These are phyloP conservation scores for Medicago arabica DNA, from an alignment of 306 rosid species.

Conservation along the genomic window DNA sequence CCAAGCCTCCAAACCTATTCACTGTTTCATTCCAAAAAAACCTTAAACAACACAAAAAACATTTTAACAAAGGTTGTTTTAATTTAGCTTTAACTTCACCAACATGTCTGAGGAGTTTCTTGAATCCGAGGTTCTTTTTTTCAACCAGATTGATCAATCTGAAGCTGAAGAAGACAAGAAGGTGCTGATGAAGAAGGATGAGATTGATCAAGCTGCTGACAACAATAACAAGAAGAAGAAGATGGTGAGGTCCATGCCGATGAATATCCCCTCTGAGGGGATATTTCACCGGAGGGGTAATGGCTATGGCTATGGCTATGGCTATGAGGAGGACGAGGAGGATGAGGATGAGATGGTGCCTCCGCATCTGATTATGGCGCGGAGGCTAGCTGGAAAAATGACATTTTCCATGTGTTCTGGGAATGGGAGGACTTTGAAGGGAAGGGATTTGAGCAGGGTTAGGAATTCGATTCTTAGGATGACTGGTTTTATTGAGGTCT, in stretches of 20 bases:
- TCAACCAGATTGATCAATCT: slow-evolving; percentile 17
- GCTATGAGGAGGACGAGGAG: slow-evolving; percentile 46
- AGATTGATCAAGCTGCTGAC: not conserved
- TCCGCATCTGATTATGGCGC: slow-evolving; percentile 71
- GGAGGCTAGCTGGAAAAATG: slow-evolving; percentile 73
- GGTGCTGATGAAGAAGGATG: not conserved
- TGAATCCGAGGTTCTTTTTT: slow-evolving; percentile 79
- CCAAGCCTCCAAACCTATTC: slow-evolving; percentile 14
- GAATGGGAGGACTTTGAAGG: slow-evolving; percentile 86
- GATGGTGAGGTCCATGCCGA: slow-evolving; percentile 57
- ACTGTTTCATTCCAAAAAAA: slow-evolving; percentile 49
- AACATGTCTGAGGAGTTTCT: slow-evolving; percentile 59
- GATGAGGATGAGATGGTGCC: slow-evolving; percentile 67
- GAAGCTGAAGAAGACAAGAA: not conserved
- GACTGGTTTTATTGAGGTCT: slow-evolving; percentile 86
- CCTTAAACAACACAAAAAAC: slow-evolving; percentile 13
- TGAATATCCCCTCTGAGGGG: slow-evolving; percentile 57
- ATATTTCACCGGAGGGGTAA: not conserved
- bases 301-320: too few relatives aligned
- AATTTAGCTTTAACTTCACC: not conserved
- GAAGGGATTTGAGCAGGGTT: slow-evolving; percentile 83
- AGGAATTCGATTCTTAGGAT: slow-evolving; percentile 82
- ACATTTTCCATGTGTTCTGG: slow-evolving; percentile 77
- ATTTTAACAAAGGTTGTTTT: not conserved
- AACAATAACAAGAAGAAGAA: not conserved